A percentile compares a stretch with the other conserved stretches of the same genome.
Evolutionary conservation across 2,329 filamentous ascomycete genomes (phyloP).

Genomic region (Endocalyx cinctus): DNA sequence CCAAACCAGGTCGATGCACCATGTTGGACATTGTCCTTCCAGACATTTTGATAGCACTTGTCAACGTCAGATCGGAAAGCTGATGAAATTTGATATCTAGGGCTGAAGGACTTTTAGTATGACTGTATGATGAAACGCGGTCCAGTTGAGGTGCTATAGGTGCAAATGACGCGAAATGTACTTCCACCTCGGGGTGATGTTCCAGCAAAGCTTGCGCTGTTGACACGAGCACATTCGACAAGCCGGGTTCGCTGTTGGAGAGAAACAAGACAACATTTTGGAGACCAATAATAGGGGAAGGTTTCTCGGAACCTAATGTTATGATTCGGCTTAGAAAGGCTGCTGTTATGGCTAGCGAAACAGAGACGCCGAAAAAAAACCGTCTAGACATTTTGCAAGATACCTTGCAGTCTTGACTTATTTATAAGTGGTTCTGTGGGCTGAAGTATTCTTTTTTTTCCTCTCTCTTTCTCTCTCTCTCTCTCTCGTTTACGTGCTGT

Average conservation of each 20-base stretch:
- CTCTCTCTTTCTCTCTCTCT: too few relatives aligned
- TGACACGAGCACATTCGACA: constrained; percentile 14
- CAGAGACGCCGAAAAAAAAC: too few relatives aligned
- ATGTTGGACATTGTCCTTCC: not conserved
- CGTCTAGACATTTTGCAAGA: too few relatives aligned
- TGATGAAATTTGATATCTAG: constrained; percentile 12
- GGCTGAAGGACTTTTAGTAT: constrained; percentile 3
- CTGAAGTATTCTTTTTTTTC: too few relatives aligned
- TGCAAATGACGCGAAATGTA: constrained; percentile 15
- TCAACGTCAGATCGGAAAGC: constrained; percentile 5
- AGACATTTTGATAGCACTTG: not conserved
- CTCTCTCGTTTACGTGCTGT: too few relatives aligned
- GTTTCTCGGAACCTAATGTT: not conserved
- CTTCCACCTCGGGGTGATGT: constrained; percentile 11
- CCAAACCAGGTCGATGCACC: constrained; percentile 9
- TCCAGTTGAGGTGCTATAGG: constrained; percentile 6
- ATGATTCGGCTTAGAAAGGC: too few relatives aligned
- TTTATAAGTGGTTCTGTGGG: too few relatives aligned
- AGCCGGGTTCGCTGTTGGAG: constrained; percentile 11
- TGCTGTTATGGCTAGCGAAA: too few relatives aligned
- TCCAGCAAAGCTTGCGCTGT: constrained; percentile 14
- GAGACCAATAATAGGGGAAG: constrained; percentile 6
- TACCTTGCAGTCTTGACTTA: too few relatives aligned
- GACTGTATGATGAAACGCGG: constrained; percentile 8
- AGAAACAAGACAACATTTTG: constrained; percentile 17